Evolutionary conservation across 345 rosid species (phyloP), one percentile per base, ranked within the genome.

Genomic region (Citrus medica): DNA sequence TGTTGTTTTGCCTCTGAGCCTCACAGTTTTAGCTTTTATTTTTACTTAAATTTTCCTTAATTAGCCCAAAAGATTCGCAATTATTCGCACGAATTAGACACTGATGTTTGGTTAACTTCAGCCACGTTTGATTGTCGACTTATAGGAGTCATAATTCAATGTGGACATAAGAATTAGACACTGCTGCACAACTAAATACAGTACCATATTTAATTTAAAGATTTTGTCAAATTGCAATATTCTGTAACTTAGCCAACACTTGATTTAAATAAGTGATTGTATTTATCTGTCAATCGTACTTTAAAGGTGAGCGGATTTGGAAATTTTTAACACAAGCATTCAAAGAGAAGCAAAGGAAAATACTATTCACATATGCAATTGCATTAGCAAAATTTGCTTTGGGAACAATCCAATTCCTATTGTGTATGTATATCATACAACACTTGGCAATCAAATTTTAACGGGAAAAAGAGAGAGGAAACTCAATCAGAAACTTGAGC

Each of bases 311-410:
- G 51, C 16, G 16, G 51, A 42, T 42, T 12, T 42, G 48, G 12
- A 42, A 2, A 3, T 2, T 42, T 12, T 46, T 46, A 1, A 46
- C 51, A 60, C 3, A 13, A 9, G 30, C 22, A 33, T 56, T 33
- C 51, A 40, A 24, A 48, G 25, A 73, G 7, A n/a, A 2, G 19
- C n/a, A 32, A 65, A 9, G 10, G 37, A 40, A 70, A 67, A 17
- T 1, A 1, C 58, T 53, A 53, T 53, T 53, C 58, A 79, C 87
- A 82, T 70, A 75, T 70, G 78, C 76, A 79, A 77, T 81, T 83
- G 80, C 79, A 74, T 75, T 59, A 58, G 71, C 87, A 88, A 85
- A 85, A 88, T 75, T 85, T 76, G 81, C 79, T 74, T 73, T 35
- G 35, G 75, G 9, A 78, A 82, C 85, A 74, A 83, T 79, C 76